Evolutionary conservation across 2,329 filamentous ascomycete species (phyloP).

Genomic region (Trichoderma koningii): DNA sequence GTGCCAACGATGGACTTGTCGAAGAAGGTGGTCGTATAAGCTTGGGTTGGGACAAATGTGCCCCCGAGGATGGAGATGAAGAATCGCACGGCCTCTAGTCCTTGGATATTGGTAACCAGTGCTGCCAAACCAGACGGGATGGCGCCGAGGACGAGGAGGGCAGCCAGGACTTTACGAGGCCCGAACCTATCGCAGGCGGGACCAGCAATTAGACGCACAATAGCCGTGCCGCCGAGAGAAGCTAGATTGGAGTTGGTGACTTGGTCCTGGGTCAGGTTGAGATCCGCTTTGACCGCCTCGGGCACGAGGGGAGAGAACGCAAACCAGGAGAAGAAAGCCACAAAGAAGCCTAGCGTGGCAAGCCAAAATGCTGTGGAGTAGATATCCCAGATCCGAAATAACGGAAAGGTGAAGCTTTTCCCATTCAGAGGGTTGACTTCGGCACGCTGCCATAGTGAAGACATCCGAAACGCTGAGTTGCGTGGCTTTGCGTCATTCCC

Average conservation of each 20-base stretch:
- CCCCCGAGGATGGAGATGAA: slow-evolving; percentile 80
- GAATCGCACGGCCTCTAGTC: slow-evolving; percentile 74
- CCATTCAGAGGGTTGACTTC: slow-evolving; percentile 16
- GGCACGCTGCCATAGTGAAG: slow-evolving; percentile 3
- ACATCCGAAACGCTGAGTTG: neutral
- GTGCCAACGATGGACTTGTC: slow-evolving; percentile 91
- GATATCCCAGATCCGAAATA: neutral
- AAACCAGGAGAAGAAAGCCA: slow-evolving; percentile 51
- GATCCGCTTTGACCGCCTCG: slow-evolving; percentile 77
- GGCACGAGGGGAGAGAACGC: slow-evolving; percentile 81
- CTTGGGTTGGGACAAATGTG: slow-evolving; percentile 82
- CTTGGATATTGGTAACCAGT: slow-evolving; percentile 62
- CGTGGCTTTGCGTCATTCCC: neutral
- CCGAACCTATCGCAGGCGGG: slow-evolving; percentile 86
- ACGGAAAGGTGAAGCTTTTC: slow-evolving; percentile 12
- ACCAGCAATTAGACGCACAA: slow-evolving; percentile 76
- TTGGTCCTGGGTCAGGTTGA: slow-evolving; percentile 68
- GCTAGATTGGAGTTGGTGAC: slow-evolving; percentile 90
- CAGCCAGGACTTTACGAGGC: slow-evolving; percentile 76
- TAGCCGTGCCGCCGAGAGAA: slow-evolving; percentile 67
- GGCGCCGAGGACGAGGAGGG: slow-evolving; percentile 73
- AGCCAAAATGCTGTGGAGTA: slow-evolving; percentile 10
- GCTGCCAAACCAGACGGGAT: slow-evolving; percentile 83
- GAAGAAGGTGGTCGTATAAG: slow-evolving; percentile 91
- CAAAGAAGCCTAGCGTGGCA: slow-evolving; percentile 7